Percentiles rank a stretch among this genome's conserved stretches.
Evolutionary conservation across 345 rosid species (phyloP).

Genomic region (Nephelium lappaceum): DNA sequence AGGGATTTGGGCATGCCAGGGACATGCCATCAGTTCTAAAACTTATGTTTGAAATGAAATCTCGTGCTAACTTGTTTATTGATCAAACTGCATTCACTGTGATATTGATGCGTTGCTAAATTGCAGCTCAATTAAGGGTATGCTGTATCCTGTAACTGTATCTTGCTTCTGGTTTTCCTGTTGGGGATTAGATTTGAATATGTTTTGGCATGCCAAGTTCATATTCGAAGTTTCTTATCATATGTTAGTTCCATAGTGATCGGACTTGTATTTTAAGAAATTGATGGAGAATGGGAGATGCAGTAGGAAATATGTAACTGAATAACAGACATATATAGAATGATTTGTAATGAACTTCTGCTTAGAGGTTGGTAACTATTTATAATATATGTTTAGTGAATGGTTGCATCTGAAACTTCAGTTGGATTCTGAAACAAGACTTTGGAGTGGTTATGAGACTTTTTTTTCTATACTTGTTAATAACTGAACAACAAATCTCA

Average conservation of each 20-base stretch:
- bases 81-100: conserved; percentile 72
- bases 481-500: conserved; percentile 4
- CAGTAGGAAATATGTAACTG: neutral
- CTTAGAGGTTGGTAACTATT: neutral
- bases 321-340: neutral
- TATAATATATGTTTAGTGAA: neutral
- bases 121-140: conserved; percentile 66
- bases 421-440: conserved; percentile 6
- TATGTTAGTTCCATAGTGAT: neutral
- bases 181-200: neutral
- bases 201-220: neutral
- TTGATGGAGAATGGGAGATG: neutral
- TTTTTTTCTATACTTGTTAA: neutral
- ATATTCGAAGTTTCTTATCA: conserved; percentile 7
- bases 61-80: conserved; percentile 43
- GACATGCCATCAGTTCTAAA: conserved; percentile 54
- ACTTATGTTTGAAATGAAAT: conserved; percentile 59
- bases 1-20: conserved; percentile 64
- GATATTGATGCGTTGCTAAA: conserved; percentile 62
- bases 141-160: conserved; percentile 6
- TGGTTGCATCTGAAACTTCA: neutral
- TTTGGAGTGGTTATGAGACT: neutral
- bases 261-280: neutral
- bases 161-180: conserved; percentile 16
- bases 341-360: neutral